Evolutionary conservation across 163 green algal genomes (phyloP).

Genomic region (Scenedesmus sp.): DNA sequence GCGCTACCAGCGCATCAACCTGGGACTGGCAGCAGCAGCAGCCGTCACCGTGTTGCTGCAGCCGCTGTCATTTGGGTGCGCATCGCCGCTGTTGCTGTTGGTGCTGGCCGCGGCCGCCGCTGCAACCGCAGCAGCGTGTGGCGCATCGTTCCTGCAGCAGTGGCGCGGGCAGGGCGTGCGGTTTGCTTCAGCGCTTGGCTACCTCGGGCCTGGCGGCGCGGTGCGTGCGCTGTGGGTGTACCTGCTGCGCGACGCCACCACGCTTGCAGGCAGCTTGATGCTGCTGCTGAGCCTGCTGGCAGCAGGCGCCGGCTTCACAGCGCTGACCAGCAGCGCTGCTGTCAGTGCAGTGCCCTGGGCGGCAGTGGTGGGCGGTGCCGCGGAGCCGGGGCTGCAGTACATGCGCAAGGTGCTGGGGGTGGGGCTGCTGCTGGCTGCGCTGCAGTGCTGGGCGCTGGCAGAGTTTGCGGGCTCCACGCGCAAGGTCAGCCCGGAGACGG

Average conservation of each 20-base stretch:
- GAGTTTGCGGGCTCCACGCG: constrained; percentile 5
- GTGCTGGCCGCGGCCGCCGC: not conserved
- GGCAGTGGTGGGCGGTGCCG: not conserved
- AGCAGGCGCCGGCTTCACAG: not conserved
- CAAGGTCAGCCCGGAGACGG: not conserved
- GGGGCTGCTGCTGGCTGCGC: constrained; percentile 44
- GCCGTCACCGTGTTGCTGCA: constrained; percentile 5
- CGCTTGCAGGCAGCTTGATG: constrained; percentile 21
- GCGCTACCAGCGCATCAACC: constrained; percentile 42
- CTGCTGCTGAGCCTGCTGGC: not conserved
- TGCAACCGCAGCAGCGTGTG: constrained; percentile 12
- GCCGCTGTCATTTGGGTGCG: not conserved
- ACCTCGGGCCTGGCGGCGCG: not conserved
- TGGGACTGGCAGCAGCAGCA: constrained; percentile 8
- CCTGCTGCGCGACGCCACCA: constrained; percentile 3
- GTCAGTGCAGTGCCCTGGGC: constrained; percentile 15
- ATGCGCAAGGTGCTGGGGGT: constrained; percentile 31
- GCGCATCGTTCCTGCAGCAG: not conserved
- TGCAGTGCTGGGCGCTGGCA: constrained; percentile 47
- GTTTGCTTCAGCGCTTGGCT: constrained; percentile 31
- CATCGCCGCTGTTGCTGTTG: not conserved
- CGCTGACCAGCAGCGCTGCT: not conserved
- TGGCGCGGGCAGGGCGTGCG: not conserved
- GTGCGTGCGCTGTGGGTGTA: constrained; percentile 16
- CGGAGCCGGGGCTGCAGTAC: constrained; percentile 27